These are phyloP conservation scores for Calonectria pauciramosa DNA, from an alignment of 2,329 filamentous ascomycete genomes.

Conservation along the genomic window DNA sequence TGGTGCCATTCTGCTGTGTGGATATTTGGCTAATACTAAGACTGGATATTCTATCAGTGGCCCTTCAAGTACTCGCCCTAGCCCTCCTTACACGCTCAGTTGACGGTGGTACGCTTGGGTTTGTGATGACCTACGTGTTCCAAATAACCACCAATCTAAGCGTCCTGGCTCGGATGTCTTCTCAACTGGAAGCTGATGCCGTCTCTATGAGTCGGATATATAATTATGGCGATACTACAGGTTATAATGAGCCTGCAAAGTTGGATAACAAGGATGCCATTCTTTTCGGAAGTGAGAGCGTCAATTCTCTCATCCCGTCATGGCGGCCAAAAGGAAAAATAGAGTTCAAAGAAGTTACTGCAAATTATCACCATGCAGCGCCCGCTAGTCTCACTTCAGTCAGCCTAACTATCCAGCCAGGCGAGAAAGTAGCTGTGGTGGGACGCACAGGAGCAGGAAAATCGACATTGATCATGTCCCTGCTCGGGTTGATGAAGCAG, in stretches of 20 bases:
- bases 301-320: not conserved
- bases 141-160: not conserved
- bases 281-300: not conserved
- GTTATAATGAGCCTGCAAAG: not conserved
- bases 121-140: constrained; percentile 11
- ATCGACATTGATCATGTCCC: constrained; percentile 75
- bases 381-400: not conserved
- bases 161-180: not conserved
- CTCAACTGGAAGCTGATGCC: not conserved
- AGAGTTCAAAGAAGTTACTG: constrained; percentile 40
- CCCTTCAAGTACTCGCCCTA: not conserved
- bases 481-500: constrained; percentile 79
- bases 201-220: not conserved
- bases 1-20: not conserved
- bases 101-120: not conserved
- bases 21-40: not conserved
- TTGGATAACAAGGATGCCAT: not conserved
- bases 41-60: not conserved
- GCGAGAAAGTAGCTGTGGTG: constrained; percentile 76
- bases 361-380: not conserved
- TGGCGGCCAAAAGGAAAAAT: not conserved
- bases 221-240: not conserved
- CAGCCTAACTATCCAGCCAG: constrained; percentile 69
- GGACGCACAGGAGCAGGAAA: constrained; percentile 80
- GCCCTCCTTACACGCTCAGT: not conserved